These are phyloP conservation scores for Skeletonema tropicum DNA, from an alignment of 108 stramenopile genomes.

Conservation along the genomic window DNA sequence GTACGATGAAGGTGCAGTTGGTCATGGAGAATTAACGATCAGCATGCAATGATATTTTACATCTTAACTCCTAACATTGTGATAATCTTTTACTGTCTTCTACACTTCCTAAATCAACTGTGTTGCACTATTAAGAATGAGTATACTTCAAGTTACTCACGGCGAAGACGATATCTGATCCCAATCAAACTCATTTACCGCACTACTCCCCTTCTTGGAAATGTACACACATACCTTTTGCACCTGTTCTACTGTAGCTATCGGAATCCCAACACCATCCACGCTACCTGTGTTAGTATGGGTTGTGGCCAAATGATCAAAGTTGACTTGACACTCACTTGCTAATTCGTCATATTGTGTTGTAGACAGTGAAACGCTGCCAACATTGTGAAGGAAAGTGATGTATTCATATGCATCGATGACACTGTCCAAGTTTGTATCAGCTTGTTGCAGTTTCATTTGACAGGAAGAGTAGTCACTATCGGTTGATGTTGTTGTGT, in stretches of 20 bases:
- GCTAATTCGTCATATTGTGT: neutral
- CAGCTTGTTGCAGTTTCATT: neutral
- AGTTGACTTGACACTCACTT: neutral
- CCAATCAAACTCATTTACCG: too few relatives aligned
- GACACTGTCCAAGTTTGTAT: neutral
- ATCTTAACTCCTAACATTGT: too few relatives aligned
- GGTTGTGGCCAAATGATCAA: neutral
- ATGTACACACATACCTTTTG: neutral
- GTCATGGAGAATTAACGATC: slow-evolving; percentile 14
- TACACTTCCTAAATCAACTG: too few relatives aligned
- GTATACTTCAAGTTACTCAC: too few relatives aligned
- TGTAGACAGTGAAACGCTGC: neutral
- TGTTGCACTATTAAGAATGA: too few relatives aligned
- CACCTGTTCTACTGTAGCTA: neutral
- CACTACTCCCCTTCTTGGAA: neutral
- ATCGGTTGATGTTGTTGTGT: neutral
- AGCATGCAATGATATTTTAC: too few relatives aligned
- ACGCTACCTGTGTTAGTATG: neutral
- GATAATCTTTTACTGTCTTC: too few relatives aligned
- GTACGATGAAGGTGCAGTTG: slow-evolving; percentile 67
- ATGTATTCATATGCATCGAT: too few relatives aligned
- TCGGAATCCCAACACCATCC: neutral
- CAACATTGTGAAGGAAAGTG: neutral
- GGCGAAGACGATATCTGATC: neutral
- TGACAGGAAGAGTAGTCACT: neutral